Conservation (phyloP, 805 yeast genomes). For the Grigorovia jiainica region DNA sequence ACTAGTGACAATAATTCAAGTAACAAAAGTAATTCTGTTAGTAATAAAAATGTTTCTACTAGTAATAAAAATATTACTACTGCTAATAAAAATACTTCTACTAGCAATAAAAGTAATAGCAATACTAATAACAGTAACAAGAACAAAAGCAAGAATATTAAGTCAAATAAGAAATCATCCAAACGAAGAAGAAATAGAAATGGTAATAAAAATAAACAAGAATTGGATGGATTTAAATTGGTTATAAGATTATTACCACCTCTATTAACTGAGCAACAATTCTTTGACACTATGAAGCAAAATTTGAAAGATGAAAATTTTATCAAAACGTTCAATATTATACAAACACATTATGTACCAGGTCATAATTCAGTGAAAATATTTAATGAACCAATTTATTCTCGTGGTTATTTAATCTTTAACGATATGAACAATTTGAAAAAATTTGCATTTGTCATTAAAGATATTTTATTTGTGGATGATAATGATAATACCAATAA, state of each 20-base stretch:
- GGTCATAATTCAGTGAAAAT: conserved; percentile 20
- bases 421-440: conserved; percentile 22
- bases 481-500: conserved; percentile 18
- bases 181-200: conserved; percentile 6
- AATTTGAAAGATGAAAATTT: conserved; percentile 4
- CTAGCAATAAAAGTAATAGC: background rate
- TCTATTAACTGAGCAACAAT: conserved; percentile 27
- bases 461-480: conserved; percentile 26
- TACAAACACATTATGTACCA: conserved; percentile 27
- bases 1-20: too few species aligned
- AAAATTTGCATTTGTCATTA: conserved; percentile 25
- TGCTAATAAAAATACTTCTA: too few species aligned
- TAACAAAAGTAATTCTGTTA: too few species aligned
- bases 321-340: conserved; percentile 22
- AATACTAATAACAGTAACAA: background rate
- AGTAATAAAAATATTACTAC: too few species aligned
- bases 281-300: conserved; percentile 10
- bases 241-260: conserved; percentile 40
- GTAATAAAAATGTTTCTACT: too few species aligned
- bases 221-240: conserved; percentile 16
- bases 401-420: conserved; percentile 37
- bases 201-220: conserved; percentile 3
- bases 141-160: background rate
- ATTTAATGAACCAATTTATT: conserved; percentile 32
- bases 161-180: background rate